These are phyloP conservation scores for Emergomyces orientalis DNA, from an alignment of 2,329 filamentous ascomycete species.

Conservation along the genomic window DNA sequence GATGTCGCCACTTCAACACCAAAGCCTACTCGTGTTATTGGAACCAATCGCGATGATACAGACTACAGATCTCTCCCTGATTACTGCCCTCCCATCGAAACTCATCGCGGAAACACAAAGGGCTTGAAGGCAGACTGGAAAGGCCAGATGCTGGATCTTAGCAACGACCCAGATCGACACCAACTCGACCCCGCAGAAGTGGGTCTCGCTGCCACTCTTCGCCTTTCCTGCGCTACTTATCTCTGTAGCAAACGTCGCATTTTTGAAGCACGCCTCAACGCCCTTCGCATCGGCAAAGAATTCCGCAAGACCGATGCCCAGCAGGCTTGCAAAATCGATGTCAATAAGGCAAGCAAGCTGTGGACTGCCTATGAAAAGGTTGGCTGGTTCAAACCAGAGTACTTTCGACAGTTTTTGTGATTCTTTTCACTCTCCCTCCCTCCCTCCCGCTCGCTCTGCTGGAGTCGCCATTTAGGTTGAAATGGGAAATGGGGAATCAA, in stretches of 20 bases:
- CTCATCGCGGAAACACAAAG: conserved; percentile 58
- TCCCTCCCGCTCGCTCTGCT: background rate
- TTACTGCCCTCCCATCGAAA: conserved; percentile 59
- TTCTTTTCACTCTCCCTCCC: background rate
- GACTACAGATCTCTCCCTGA: conserved; percentile 65
- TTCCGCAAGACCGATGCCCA: conserved; percentile 95
- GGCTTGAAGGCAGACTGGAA: conserved; percentile 82
- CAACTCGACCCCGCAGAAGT: conserved; percentile 73
- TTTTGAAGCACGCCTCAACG: conserved; percentile 65
- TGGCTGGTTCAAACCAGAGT: conserved; percentile 61
- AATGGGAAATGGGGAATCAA: too few species aligned
- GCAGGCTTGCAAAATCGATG: conserved; percentile 94
- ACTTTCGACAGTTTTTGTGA: conserved; percentile 40
- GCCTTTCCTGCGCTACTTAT: conserved; percentile 79
- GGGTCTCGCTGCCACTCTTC: conserved; percentile 63
- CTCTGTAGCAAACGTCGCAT: conserved; percentile 88
- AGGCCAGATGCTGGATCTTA: conserved; percentile 66
- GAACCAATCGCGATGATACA: conserved; percentile 69
- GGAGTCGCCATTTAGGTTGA: too few species aligned
- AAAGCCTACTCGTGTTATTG: conserved; percentile 37
- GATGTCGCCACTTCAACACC: conserved; percentile 27
- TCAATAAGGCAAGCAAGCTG: conserved; percentile 91
- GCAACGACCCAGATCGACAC: conserved; percentile 57
- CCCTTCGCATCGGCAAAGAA: conserved; percentile 60
- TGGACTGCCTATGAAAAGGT: conserved; percentile 84